Base-by-base conservation (phyloP, 371 early-diverging fungal genomes). In the Mucor piriformis region DNA sequence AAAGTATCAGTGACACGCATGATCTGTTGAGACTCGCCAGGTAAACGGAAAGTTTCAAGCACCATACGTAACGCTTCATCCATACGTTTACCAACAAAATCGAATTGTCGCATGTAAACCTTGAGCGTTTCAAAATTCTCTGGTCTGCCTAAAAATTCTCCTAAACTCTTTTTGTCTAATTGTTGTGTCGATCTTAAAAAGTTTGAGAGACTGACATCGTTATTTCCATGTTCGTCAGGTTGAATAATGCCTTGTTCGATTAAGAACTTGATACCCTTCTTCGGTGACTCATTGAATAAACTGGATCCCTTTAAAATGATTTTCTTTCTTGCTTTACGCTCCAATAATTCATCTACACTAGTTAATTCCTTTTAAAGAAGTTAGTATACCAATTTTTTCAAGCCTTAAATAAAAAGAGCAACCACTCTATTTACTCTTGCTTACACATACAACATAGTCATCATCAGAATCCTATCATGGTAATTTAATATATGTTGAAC, bases 11-110 rank as follows among this genome's bases (percentile, higher is more conserved):
- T 83, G 25, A 97, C 90, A 18, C 97, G 85, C 58, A 93, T 91
- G 54, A 98, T 96, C 66, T 94, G 91, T 73, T 97, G 96, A 25
- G 94, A 86, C 76, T 98, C 98, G 29, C 97, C 97, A 3, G 95
- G 94, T 16, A 98, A 71, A 46, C 95, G 85, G 82, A 98, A 98
- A 10, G 88, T 83, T 57, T 88, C 89, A 10, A 98, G 75, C 21
- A 95, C 81, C 25, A 80, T 76, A 38, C 98, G 85, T 37, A 96
- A 66, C 0, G 95, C 92, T 68, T 95, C 94, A 64, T 96, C 94
- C 50, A 97, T 72, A 23, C 92, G 85, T 73, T 86, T 88, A 21
- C 89, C 89, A 8, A 74, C 62, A 67, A 96, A 97, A 59, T 95
- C 84, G 76, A 96, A 96, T 50, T 85, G 82, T n/a, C 74, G 74